These are phyloP conservation scores for Trametes meyenii DNA, from an alignment of 768 basidiomycete species.

Conservation along the genomic window DNA sequence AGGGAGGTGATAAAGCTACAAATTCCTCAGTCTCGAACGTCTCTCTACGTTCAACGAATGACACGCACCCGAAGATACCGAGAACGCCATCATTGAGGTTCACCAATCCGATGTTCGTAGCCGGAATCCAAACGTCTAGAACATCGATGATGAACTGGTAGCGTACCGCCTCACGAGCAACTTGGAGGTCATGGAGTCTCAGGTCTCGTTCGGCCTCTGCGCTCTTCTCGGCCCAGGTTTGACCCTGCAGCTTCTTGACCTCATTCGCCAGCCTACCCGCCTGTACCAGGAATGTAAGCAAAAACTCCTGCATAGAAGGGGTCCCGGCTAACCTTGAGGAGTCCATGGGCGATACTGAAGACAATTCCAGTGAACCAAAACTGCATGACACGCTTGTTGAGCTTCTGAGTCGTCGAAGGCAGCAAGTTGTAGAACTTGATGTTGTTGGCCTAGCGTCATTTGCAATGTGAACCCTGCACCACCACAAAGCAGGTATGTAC, in stretches of 20 bases:
- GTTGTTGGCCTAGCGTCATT: constrained; percentile 55
- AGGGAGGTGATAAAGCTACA: constrained; percentile 69
- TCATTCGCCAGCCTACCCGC: constrained; percentile 64
- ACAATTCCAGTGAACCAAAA: constrained; percentile 90
- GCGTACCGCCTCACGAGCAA: constrained; percentile 61
- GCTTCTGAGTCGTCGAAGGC: constrained; percentile 60
- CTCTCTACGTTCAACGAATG: neutral
- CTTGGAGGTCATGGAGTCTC: constrained; percentile 61
- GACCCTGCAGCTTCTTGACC: constrained; percentile 50
- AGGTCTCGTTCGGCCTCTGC: constrained; percentile 67
- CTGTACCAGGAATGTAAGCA: constrained; percentile 37
- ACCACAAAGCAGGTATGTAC: too few species aligned
- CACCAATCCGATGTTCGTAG: constrained; percentile 74
- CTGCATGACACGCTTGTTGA: constrained; percentile 70
- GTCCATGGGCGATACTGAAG: constrained; percentile 72
- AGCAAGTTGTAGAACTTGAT: constrained; percentile 65
- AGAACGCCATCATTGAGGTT: constrained; percentile 82
- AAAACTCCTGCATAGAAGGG: neutral
- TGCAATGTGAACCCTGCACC: neutral
- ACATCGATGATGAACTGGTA: constrained; percentile 85
- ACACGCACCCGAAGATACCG: constrained; percentile 80
- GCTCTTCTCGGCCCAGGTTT: constrained; percentile 64
- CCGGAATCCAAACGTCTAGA: constrained; percentile 90
- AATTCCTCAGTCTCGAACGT: neutral
- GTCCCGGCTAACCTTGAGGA: constrained; percentile 57